phyloP scores from a whole-genome alignment of 306 rosid genomes.

The Cucurbita maxima region DNA sequence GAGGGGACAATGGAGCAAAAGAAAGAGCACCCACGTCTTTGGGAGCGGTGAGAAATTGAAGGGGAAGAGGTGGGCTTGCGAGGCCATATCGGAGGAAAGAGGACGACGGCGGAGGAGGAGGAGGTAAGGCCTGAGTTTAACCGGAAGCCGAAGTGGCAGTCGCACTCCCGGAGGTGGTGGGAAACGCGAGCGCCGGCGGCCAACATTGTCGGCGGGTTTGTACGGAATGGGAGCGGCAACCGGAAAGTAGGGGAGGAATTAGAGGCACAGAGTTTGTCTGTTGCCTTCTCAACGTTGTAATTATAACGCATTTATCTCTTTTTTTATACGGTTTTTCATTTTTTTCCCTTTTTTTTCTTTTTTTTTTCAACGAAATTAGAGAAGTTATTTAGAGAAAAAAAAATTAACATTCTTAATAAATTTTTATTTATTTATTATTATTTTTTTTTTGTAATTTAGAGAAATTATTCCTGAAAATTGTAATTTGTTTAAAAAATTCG shows the following conservation, averaged over 20 bases:
- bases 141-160: conserved; percentile 19
- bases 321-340: neutral
- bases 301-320: neutral
- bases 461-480: too few relatives aligned
- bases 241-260: neutral
- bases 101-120: conserved; percentile 15
- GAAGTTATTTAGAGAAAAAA: too few relatives aligned
- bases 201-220: conserved; percentile 8
- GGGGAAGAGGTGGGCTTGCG: conserved; percentile 9
- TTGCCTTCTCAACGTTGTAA: neutral
- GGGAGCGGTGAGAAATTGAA: neutral
- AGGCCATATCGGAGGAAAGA: conserved; percentile 22
- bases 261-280: neutral
- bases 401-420: too few relatives aligned
- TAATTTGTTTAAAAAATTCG: too few relatives aligned
- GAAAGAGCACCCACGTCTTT: conserved; percentile 10
- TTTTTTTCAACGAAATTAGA: too few relatives aligned
- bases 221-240: neutral
- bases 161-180: conserved; percentile 39
- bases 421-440: too few relatives aligned
- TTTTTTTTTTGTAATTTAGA: too few relatives aligned
- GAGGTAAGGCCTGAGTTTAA: conserved; percentile 15
- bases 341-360: too few relatives aligned
- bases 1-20: conserved; percentile 19
- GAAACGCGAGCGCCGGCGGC: conserved; percentile 32